Evolutionary conservation across 2,329 filamentous ascomycete genomes (phyloP).

Genomic region (Grosmannia serpens): DNA sequence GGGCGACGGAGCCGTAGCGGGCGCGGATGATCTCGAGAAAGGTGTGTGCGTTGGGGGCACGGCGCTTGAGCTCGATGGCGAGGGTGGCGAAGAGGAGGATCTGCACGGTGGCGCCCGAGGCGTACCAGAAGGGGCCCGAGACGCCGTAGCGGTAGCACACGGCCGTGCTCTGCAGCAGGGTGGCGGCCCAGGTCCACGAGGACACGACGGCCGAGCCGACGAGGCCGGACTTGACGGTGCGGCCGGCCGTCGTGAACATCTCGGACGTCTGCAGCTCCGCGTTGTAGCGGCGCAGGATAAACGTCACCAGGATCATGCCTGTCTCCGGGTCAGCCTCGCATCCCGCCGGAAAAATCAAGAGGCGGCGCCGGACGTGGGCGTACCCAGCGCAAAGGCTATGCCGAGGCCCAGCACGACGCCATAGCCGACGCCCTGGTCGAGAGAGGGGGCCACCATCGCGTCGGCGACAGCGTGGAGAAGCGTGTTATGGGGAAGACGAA

Average conservation of each 20-base stretch:
- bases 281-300: slow-evolving; percentile 27
- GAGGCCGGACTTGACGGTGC: slow-evolving; percentile 79
- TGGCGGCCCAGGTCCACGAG: slow-evolving; percentile 89
- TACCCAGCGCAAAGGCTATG: slow-evolving; percentile 58
- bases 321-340: not conserved
- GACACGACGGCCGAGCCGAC: slow-evolving; percentile 85
- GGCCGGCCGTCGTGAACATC: slow-evolving; percentile 82
- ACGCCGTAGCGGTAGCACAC: slow-evolving; percentile 74
- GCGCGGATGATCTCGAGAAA: slow-evolving; percentile 76
- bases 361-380: not conserved
- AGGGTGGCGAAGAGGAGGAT: slow-evolving; percentile 84
- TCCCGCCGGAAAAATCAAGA: not conserved
- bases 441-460: slow-evolving; percentile 23
- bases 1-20: slow-evolving; percentile 60
- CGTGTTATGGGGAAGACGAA: not conserved
- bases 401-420: slow-evolving; percentile 67
- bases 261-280: slow-evolving; percentile 75
- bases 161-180: slow-evolving; percentile 65
- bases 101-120: slow-evolving; percentile 66
- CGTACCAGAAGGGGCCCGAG: slow-evolving; percentile 49
- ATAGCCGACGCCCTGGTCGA: slow-evolving; percentile 59
- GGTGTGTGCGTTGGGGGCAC: slow-evolving; percentile 76
- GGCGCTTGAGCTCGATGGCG: slow-evolving; percentile 78
- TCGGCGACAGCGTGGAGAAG: not conserved
- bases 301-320: slow-evolving; percentile 27